Evolutionary conservation across 2,329 filamentous ascomycete genomes (phyloP), one percentile per base, ranked within the genome.

Genomic region (Rhynchosporium graminicola): DNA sequence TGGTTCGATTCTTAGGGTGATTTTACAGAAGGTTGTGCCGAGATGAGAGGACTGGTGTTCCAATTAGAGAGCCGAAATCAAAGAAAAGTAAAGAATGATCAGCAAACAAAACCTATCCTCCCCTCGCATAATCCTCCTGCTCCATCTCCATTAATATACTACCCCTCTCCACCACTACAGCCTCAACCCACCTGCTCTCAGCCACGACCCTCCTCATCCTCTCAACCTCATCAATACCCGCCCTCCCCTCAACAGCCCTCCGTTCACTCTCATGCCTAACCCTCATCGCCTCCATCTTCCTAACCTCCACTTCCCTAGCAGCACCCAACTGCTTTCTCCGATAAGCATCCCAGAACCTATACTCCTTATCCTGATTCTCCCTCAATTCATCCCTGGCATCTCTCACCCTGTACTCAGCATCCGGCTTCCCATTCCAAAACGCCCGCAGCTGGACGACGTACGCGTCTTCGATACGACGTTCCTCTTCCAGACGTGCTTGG

Each of bases 121-220:
- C 26, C 1, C 50, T 50, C 12, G 63, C 63, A 57, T 65, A 67
- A n/a, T 63, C 60, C n/a, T 31, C 48, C 42, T 54, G 40, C 58
- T 76, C 72, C 69, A 76, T 72, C 36, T 77, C 77, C 6, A 63
- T 71, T 52, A 85, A 71, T 66, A 83, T 69, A 43, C 71, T 74
- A 36, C 68, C 70, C 10, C 82, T 76, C 70, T 83, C 82, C 5
- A 76, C 70, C 4, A 78, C 65, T 3, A 83, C 78, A 47, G 77
- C 75, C 42, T 74, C 72, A 29, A 79, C 71, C 83, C 83, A 86
- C 61, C 72, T 75, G 61, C 75, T 71, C 74, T 85, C 81, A 0
- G 79, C 80, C 6, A 66, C 67, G 54, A 75, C 74, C 56, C 74
- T 76, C 58, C 68, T 73, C 40, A 58, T 65, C 57, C 78, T 72